Evolutionary conservation across 2,329 filamentous ascomycete genomes (phyloP), one percentile per base, ranked within the genome.

Genomic region (Fusarium temperatum): DNA sequence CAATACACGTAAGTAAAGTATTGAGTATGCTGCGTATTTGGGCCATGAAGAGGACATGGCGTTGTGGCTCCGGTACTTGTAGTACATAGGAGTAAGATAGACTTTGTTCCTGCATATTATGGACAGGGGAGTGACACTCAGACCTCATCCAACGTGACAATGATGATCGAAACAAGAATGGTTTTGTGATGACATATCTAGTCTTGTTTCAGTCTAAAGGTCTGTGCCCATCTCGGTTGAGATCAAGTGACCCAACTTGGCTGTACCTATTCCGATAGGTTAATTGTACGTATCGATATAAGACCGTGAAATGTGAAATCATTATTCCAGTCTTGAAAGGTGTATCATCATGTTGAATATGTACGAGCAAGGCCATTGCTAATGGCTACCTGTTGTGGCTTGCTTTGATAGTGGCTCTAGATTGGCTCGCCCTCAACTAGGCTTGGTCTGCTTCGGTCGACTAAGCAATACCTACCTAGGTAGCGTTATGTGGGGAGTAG

Each of bases 91-190:
- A 48, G 36, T 47, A 20, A 39, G 45, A 53, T 58, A 65, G 17
- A 54, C 50, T 64, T 28, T 50, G 66, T 70, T 65, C 67, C 67
- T 70, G 67, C 66, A 70, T 70, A 42, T 30, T 26, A 20, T 45
- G 35, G 45, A 53, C 47, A 50, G 36, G 41, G 47, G 66, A 41
- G 47, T 39, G 42, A 59, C 59, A 32, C 53, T 65, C 45, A 18
- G 44, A 41, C 28, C 38, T 61, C 38, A 44, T 13, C 8, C n/a
- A 45, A 24, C 42, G n/a, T 42, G 38, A 56, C 56, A 48, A n/a
- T 53, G 12, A 22, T 32, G 26, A 18, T 42, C 28, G 8, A 51
- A 41, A 51, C 47, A 26, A 24, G 32, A n/a, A n/a, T 36, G 26
- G 45, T 18, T 26, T 9, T 22, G 20, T 24, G 14, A 41, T n/a